phyloP scores from a whole-genome alignment of 148 eudicot genomes.

The Diospyros kaki region DNA sequence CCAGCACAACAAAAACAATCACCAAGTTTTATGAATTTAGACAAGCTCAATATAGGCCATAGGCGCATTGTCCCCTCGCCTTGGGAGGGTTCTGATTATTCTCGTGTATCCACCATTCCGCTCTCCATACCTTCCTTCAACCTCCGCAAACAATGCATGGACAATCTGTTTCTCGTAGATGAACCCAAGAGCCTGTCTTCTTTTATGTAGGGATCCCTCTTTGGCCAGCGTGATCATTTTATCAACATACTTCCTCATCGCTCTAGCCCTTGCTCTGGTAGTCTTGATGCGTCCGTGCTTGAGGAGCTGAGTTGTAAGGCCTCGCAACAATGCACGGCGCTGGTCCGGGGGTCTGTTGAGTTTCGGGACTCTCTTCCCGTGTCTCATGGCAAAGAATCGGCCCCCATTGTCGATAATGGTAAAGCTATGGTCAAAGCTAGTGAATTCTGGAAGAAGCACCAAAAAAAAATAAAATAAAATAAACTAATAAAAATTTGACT shows the following conservation, averaged over 20 bases:
- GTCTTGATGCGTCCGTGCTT: slow-evolving; percentile 86
- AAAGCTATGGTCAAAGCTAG: slow-evolving; percentile 36
- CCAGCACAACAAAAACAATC: no score
- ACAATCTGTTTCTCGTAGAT: slow-evolving; percentile 86
- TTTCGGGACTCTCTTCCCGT: slow-evolving; percentile 75
- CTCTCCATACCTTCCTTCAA: slow-evolving; percentile 72
- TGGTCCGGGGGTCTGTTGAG: slow-evolving; percentile 91
- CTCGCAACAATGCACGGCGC: slow-evolving; percentile 70
- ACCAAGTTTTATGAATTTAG: slow-evolving; percentile 6
- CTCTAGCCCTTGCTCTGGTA: slow-evolving; percentile 82
- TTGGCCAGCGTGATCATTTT: slow-evolving; percentile 92
- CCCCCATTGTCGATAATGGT: slow-evolving; percentile 54
- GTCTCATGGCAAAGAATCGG: slow-evolving; percentile 68
- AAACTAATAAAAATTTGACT: background rate
- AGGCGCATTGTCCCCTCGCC: slow-evolving; percentile 93
- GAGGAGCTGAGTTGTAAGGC: slow-evolving; percentile 85
- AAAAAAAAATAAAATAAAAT: no score
- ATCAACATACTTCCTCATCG: slow-evolving; percentile 70
- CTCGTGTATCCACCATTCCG: slow-evolving; percentile 89
- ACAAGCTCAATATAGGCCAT: slow-evolving; percentile 96
- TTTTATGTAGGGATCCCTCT: slow-evolving; percentile 86
- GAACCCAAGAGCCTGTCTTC: slow-evolving; percentile 89
- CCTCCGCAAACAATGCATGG: slow-evolving; percentile 92
- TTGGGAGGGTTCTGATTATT: slow-evolving; percentile 74
- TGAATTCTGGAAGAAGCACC: slow-evolving; percentile 34